A percentile compares a stretch with the other conserved stretches of the same genome.
Conservation (phyloP, 1,284 basidiomycete genomes). For the Microbotryum scabiosae region DNA sequence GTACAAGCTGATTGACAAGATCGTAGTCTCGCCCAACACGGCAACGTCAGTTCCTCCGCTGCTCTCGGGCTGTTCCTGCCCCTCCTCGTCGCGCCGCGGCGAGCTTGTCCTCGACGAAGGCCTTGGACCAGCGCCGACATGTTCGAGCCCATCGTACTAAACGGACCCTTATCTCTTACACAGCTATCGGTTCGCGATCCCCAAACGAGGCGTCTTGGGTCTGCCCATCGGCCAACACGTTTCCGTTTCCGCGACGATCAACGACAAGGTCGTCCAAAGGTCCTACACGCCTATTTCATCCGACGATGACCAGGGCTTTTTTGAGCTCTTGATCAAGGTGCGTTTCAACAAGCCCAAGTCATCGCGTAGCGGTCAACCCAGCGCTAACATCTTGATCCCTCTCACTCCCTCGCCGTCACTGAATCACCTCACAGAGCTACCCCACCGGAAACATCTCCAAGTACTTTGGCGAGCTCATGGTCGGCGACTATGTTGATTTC, state of each 20-base stretch:
- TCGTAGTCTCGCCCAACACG: slow-evolving; percentile 84
- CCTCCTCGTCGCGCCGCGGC: slow-evolving; percentile 21
- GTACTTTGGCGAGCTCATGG: slow-evolving; percentile 65
- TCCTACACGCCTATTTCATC: slow-evolving; percentile 92
- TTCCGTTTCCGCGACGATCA: slow-evolving; percentile 77
- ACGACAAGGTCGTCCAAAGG: slow-evolving; percentile 79
- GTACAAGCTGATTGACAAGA: slow-evolving; percentile 74
- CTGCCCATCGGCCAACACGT: slow-evolving; percentile 97
- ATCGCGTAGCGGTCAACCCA: background rate
- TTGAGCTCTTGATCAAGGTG: slow-evolving; percentile 95
- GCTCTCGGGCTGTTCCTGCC: background rate
- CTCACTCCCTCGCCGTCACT: background rate
- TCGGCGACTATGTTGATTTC: slow-evolving; percentile 77
- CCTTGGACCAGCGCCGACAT: background rate
- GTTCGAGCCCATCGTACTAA: slow-evolving; percentile 11
- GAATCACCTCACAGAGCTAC: slow-evolving; percentile 57
- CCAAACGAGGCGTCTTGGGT: slow-evolving; percentile 69
- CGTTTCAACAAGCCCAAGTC: slow-evolving; percentile 5
- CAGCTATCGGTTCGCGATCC: slow-evolving; percentile 86
- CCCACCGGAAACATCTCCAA: slow-evolving; percentile 94
- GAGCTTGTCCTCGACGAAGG: background rate
- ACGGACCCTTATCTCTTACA: background rate
- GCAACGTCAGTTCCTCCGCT: slow-evolving; percentile 57
- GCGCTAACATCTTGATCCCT: background rate
- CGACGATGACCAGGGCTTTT: slow-evolving; percentile 84